phyloP scores from a whole-genome alignment of 805 yeast genomes.

The Kuraishia hungarica region DNA sequence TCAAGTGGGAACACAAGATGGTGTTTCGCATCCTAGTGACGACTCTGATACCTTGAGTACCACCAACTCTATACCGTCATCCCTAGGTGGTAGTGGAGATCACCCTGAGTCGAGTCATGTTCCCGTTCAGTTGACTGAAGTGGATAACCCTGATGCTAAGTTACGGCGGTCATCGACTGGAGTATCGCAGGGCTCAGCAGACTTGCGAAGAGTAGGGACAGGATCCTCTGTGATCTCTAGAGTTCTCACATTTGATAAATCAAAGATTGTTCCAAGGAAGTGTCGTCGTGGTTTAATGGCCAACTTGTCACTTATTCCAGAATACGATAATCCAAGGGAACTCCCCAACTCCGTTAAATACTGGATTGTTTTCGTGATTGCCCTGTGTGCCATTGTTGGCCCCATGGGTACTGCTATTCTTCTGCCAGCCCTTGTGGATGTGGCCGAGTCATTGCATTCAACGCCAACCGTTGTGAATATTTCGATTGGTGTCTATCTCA shows the following conservation, averaged over 20 bases:
- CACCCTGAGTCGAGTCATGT: neutral
- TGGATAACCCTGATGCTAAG: neutral
- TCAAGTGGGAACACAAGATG: neutral
- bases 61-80: neutral
- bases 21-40: neutral
- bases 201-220: neutral
- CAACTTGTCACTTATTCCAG: conserved; percentile 47
- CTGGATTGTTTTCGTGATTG: conserved; percentile 55
- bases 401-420: conserved; percentile 87
- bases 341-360: conserved; percentile 43
- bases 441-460: conserved; percentile 47
- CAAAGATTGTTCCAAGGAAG: conserved; percentile 22
- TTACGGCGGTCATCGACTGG: neutral
- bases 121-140: neutral
- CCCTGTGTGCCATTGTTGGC: conserved; percentile 69
- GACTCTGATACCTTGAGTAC: neutral
- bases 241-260: conserved; percentile 14
- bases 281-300: conserved; percentile 56
- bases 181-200: neutral
- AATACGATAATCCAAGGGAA: conserved; percentile 63
- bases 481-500: conserved; percentile 70
- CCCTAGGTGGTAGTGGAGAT: neutral
- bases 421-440: conserved; percentile 65
- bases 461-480: conserved; percentile 56
- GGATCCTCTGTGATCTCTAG: neutral